Conservation (phyloP, 495 filamentous ascomycete species). For the Hypoxylon perforatum region DNA sequence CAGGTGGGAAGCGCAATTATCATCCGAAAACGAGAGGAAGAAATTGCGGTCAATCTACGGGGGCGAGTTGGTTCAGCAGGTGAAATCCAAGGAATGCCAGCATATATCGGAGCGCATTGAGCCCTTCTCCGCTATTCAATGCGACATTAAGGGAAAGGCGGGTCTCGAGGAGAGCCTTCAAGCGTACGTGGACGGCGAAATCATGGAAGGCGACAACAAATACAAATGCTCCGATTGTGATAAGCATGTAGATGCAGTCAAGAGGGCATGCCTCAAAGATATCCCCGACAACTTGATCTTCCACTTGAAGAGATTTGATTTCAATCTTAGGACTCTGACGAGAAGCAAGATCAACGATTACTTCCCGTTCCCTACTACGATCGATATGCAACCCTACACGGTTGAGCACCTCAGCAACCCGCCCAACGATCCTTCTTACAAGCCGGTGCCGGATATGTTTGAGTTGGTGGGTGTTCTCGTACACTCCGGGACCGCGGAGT, state of each 20-base stretch:
- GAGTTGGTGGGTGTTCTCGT: constrained; percentile 93
- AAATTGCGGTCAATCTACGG: constrained; percentile 87
- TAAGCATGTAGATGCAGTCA: constrained; percentile 92
- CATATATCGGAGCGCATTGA: constrained; percentile 93
- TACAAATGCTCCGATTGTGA: constrained; percentile 95
- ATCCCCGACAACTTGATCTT: constrained; percentile 95
- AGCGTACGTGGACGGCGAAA: constrained; percentile 94
- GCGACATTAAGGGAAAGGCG: constrained; percentile 94
- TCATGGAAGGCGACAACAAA: constrained; percentile 98
- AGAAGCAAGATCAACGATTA: constrained; percentile 96
- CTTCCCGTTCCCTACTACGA: constrained; percentile 84
- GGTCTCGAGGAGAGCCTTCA: constrained; percentile 86
- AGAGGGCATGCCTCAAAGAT: constrained; percentile 91
- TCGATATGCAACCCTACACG: constrained; percentile 93
- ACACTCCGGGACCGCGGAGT: constrained; percentile 91
- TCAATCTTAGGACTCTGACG: constrained; percentile 84
- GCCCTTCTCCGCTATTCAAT: constrained; percentile 94
- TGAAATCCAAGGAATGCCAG: constrained; percentile 91
- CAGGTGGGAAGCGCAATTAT: constrained; percentile 86
- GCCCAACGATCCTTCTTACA: constrained; percentile 67
- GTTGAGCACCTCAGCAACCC: constrained; percentile 83
- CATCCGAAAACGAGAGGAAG: constrained; percentile 72
- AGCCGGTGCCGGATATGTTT: constrained; percentile 74
- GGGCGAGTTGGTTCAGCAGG: constrained; percentile 92
- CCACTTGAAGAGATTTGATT: constrained; percentile 96